A percentile compares a stretch with the other conserved stretches of the same genome.
These are phyloP conservation scores for Aaosphaeria arxii DNA, from an alignment of 2,329 filamentous ascomycete genomes.

Conservation along the genomic window DNA sequence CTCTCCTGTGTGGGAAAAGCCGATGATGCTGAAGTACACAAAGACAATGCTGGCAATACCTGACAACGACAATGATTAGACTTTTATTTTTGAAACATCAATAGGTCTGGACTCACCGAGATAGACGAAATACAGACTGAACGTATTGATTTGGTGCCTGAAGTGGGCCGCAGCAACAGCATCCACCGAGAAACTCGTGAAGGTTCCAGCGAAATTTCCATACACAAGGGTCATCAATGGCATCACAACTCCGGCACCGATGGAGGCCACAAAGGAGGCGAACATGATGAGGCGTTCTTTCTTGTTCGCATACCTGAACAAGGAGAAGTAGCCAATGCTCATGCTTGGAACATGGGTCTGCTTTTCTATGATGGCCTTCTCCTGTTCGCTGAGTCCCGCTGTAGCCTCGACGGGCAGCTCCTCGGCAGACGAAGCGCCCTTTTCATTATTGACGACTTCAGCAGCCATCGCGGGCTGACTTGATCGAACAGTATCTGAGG, in stretches of 20 bases:
- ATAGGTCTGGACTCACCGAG: slow-evolving; percentile 13
- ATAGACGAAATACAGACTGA: slow-evolving; percentile 39
- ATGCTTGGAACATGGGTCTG: slow-evolving; percentile 43
- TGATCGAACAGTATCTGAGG: too few species aligned
- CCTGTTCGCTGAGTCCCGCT: slow-evolving; percentile 25
- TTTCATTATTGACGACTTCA: slow-evolving; percentile 12
- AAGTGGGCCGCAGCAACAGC: slow-evolving; percentile 22
- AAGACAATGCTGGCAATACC: slow-evolving; percentile 58
- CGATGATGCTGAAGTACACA: slow-evolving; percentile 70
- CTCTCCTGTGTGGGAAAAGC: slow-evolving; percentile 70
- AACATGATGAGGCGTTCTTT: slow-evolving; percentile 41
- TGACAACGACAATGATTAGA: background rate
- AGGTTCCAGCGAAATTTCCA: slow-evolving; percentile 37
- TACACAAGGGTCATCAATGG: slow-evolving; percentile 65
- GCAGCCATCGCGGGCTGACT: too few species aligned
- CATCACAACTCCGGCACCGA: slow-evolving; percentile 70
- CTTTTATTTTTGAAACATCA: background rate
- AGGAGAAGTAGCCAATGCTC: slow-evolving; percentile 43
- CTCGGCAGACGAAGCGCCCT: slow-evolving; percentile 16
- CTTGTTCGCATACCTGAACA: slow-evolving; percentile 46
- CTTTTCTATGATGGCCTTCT: slow-evolving; percentile 32
- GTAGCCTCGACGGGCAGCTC: slow-evolving; percentile 10
- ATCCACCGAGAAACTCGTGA: slow-evolving; percentile 34
- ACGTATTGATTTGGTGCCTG: slow-evolving; percentile 24
- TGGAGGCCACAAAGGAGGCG: slow-evolving; percentile 62